Base-by-base conservation (phyloP, 495 filamentous ascomycete genomes). In the Physcia stellaris region DNA sequence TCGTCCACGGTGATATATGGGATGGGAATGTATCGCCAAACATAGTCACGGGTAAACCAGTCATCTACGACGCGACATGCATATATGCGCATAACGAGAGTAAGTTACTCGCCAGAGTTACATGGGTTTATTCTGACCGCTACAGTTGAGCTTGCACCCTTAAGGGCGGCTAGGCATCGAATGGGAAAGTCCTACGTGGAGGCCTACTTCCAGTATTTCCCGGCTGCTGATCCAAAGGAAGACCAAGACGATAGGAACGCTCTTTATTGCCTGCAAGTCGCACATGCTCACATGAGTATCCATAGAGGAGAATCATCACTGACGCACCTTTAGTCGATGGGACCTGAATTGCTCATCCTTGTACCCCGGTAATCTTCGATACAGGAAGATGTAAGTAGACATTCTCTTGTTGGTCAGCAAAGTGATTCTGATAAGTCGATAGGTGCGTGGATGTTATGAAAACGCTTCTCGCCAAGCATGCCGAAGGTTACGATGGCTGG, bases 31-130 rank as follows among this genome's bases (percentile, higher is more conserved):
- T 48, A 3, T 61, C 53, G 1, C 37, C 53, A 7, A 54, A 68
- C 37, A 28, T 35, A 0, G 27, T 48, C 2, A 63, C 48, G 0
- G 54, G 50, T 1, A 40, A 50, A n/a, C 35, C 50, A 10, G 24
- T 66, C 4, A 47, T 72, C 19, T 71, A 65, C 29, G 67, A 72
- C 48, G 55, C 66, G 0, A 58, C 54, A 26, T 56, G 34, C 2
- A 66, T 60, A 41, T 73, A 60, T 50, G 66, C 56, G 1, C 67
- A 73, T 40, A 65, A 70, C 33, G 67, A 71, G 42, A 40, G 53
- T 57, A 39, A 45, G 47, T 28, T 13, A 28, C 7, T 28, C 26
- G 13, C 13, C 26, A 28, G 26, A 28, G 7, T 13, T 28, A 7
- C 13, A 13, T 7, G 9, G 13, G 13, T 28, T 35, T 37, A 28